phyloP scores from a whole-genome alignment of 768 basidiomycete genomes.

The Naganishia friedmannii region DNA sequence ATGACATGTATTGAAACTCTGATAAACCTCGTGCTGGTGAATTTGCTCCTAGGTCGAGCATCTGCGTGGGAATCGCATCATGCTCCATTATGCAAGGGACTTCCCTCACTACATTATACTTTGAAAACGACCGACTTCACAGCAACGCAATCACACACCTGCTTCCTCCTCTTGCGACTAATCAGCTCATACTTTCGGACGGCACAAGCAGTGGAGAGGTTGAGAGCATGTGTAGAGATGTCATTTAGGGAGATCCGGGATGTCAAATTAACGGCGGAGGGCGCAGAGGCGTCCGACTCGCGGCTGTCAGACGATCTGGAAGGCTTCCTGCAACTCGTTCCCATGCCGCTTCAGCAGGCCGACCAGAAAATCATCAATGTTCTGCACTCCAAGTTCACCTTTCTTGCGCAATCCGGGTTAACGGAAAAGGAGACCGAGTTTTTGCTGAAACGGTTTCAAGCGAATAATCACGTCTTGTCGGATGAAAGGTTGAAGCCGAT shows the following conservation, averaged over 20 bases:
- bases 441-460: slow-evolving; percentile 26
- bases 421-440: slow-evolving; percentile 20
- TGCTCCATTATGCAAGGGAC: slow-evolving; percentile 11
- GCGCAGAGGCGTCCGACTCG: neutral
- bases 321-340: slow-evolving; percentile 28
- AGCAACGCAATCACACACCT: slow-evolving; percentile 17
- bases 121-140: slow-evolving; percentile 5
- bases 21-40: neutral
- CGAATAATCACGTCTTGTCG: slow-evolving; percentile 31
- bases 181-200: slow-evolving; percentile 1
- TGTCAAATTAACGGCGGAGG: neutral
- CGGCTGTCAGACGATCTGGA: slow-evolving; percentile 2
- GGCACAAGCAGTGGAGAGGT: neutral
- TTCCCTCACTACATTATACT: slow-evolving; percentile 23
- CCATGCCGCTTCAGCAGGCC: neutral
- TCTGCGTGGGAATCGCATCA: slow-evolving; percentile 30
- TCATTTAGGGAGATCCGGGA: slow-evolving; percentile 15
- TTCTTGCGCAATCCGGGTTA: neutral
- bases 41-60: slow-evolving; percentile 13
- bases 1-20: neutral
- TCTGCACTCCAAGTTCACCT: slow-evolving; percentile 3
- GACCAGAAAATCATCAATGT: slow-evolving; percentile 26
- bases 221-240: neutral
- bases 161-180: slow-evolving; percentile 11
- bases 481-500: slow-evolving; percentile 31